Evolutionary conservation across 371 early-diverging fungal species (phyloP), one percentile per base, ranked within the genome.

Genomic region (Mucor circinelloides): DNA sequence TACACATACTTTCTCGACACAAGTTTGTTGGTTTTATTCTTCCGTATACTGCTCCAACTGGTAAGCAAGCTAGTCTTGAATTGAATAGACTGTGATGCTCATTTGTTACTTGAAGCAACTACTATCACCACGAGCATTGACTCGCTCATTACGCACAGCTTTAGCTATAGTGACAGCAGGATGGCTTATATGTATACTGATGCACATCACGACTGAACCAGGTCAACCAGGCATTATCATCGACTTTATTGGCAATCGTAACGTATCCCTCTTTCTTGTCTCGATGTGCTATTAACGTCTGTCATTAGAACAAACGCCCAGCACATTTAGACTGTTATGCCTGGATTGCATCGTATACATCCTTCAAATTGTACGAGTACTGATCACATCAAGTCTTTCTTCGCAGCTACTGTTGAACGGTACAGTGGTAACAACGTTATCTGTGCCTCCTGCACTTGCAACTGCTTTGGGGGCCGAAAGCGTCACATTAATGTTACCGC

Each of bases 231-330:
- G 82, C 12, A 71, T 82, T 23, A 72, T 82, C n/a, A 76, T 82
- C 60, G 82, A 82, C 62, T 82, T 82, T 58, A 66, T 82, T 31
- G 82, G 80, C 28, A 79, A 79, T 42, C 73, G 82, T 79, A 78
- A 69, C 70, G 48, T 23, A 19, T 23, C 21, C 8, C 8, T 46
- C 10, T 6, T 46, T 21, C 1, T 21, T 46, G 10, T 10, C 6
- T 21, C 21, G 0, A 10, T 46, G 21, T 9, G 10, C 46, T 21
- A 21, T 19, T 46, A 46, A 40, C 17, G 17, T 6, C 17, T 5
- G 1, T 6, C 5, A 40, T 17, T 38, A 82, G 82, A 77, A 36
- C 60, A 79, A 23, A 63, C 54, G 30, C 73, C 79, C 8, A 77
- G 73, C 34, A 69, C 60, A 10, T 42, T 73, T 38, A 64, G 79